Base-by-base conservation (phyloP, 345 rosid species). In the Brassica nigra region DNA sequence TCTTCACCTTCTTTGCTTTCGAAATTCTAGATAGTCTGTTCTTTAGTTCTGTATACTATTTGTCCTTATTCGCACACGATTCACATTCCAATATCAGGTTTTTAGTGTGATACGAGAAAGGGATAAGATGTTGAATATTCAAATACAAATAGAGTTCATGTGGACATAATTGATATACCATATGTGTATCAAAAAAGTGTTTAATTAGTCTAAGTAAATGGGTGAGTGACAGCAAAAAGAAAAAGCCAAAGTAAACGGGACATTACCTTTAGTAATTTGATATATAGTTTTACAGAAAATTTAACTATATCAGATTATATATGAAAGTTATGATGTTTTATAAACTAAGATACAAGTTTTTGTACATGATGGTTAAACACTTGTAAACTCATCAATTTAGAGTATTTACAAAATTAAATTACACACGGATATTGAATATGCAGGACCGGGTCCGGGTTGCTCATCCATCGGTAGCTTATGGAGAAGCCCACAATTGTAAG, bases 401-500 rank as follows among this genome's bases (percentile, higher is more conserved):
- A 62, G 6, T 6, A 47, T 49, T 16, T 67, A 42, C 30, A 11
- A n/a, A 23, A 6, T 6, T 15, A 36, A 61, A 16, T 2, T 44
- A 8, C 0, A 67, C 10, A 44, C 2, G 8, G 37, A 47, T 49
- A 49, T 16, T 4, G 12, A 63, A 39, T 44, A 66, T 62, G 36
- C 81, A 89, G 97, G 97, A 71, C 97, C 97, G 0, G 97, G 27
- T 23, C 27, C 27, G 27, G 27, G 97, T 4, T 92, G 97, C 78
- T 92, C 97, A 6, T 92, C 97, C 27, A 23, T 23, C 27, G 0
- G 62, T 92, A 61, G 97, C 90, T 0, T 87, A 71, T 68, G 95
- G 97, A 29, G 85, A 89, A 84, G 83, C 91, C 84, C 59, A 85
- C 92, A 23, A 29, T 89, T 83, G 96, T 94, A 87, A 86, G 96